phyloP scores from a whole-genome alignment of 2,329 filamentous ascomycete species.

The Verticillium alfalfae region DNA sequence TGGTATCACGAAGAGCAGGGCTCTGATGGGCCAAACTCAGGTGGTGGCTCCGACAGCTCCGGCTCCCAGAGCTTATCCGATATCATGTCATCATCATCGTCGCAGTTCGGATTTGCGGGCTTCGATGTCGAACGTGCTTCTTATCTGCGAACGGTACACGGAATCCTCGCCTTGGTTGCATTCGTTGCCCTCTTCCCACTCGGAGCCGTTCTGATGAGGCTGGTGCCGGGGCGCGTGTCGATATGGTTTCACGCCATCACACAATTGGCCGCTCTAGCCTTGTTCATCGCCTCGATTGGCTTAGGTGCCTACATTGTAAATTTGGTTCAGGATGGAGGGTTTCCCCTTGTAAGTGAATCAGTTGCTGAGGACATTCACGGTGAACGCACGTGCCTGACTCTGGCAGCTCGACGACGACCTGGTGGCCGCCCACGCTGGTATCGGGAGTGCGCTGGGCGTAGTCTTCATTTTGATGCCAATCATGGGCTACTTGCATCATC shows the following conservation, averaged over 20 bases:
- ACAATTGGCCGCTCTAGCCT: constrained; percentile 28
- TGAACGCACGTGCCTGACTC: neutral
- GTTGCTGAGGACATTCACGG: too few species aligned
- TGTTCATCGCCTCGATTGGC: constrained; percentile 32
- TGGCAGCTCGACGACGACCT: constrained; percentile 21
- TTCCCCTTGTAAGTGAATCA: constrained; percentile 22
- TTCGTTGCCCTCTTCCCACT: constrained; percentile 38
- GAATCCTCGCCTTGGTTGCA: constrained; percentile 30
- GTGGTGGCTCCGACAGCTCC: neutral
- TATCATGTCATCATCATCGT: neutral
- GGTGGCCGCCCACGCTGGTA: constrained; percentile 37
- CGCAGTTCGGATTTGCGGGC: constrained; percentile 9
- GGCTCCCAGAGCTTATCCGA: neutral
- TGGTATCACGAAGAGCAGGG: neutral
- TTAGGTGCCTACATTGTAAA: constrained; percentile 35
- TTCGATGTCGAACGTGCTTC: constrained; percentile 21
- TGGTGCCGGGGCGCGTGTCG: constrained; percentile 26
- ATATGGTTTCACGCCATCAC: constrained; percentile 31
- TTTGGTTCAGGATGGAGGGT: constrained; percentile 19
- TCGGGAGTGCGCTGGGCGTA: constrained; percentile 36
- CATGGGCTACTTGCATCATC: constrained; percentile 36
- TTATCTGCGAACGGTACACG: constrained; percentile 30
- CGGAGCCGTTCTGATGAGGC: constrained; percentile 35
- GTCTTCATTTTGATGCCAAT: constrained; percentile 33
- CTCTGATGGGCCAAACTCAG: neutral